Percentiles rank a stretch among this genome's conserved stretches.
These are phyloP conservation scores for Paspalum vaginatum DNA, from an alignment of 176 grass and related monocot species.

Conservation along the genomic window DNA sequence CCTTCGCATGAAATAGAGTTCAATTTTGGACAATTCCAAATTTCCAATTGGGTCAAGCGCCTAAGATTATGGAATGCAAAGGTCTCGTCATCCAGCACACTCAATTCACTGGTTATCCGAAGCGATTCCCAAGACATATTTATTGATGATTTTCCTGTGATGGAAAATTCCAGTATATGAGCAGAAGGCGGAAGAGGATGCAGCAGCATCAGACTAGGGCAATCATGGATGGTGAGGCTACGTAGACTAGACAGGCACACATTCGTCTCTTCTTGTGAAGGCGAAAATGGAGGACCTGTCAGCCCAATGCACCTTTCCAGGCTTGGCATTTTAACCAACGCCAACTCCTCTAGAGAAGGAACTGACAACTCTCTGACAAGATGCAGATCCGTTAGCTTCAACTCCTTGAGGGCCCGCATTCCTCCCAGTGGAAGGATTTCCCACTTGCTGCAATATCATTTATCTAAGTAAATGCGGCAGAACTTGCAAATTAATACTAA, in stretches of 20 bases:
- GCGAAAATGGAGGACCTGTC: neutral
- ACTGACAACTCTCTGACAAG: neutral
- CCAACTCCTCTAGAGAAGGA: neutral
- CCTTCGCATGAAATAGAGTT: neutral
- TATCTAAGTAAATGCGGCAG: neutral
- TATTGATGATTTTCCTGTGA: neutral
- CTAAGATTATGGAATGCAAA: neutral
- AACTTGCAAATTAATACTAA: neutral
- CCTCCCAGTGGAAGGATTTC: neutral
- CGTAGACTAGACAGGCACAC: neutral
- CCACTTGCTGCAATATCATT: neutral
- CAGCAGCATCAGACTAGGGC: neutral
- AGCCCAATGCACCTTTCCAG: neutral
- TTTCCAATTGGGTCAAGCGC: neutral
- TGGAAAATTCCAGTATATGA: neutral
- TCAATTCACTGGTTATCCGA: neutral
- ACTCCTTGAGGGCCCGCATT: neutral
- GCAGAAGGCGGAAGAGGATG: neutral
- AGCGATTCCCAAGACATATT: neutral
- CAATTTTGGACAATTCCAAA: neutral
- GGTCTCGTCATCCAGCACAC: neutral
- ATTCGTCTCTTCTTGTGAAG: neutral
- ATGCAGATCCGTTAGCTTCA: neutral
- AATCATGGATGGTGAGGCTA: neutral
- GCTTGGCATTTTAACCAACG: neutral